Percentiles rank a stretch among this genome's conserved stretches.
These are phyloP conservation scores for Xerocomellus chrysenteron DNA, from an alignment of 768 basidiomycete species.

Conservation along the genomic window DNA sequence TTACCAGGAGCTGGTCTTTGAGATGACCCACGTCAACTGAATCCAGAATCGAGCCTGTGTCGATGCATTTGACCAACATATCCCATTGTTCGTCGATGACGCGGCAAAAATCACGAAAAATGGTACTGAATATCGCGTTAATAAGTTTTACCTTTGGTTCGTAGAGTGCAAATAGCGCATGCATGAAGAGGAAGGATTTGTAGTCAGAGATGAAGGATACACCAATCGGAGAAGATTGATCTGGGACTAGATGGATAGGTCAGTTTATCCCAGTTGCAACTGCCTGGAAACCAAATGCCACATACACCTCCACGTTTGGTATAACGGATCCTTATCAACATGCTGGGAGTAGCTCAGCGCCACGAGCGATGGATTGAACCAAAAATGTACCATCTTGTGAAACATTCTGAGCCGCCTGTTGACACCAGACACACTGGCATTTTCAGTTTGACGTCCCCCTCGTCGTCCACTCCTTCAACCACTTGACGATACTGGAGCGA, in stretches of 20 bases:
- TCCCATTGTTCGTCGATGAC: conserved; percentile 24
- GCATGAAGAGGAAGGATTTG: conserved; percentile 22
- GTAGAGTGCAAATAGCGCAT: conserved; percentile 22
- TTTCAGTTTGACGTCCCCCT: conserved; percentile 12
- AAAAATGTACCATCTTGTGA: conserved; percentile 13
- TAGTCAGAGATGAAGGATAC: conserved; percentile 22
- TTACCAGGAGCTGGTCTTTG: conserved; percentile 11
- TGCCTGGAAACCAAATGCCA: too few relatives aligned
- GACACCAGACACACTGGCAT: conserved; percentile 22
- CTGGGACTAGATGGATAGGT: conserved; percentile 7
- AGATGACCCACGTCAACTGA: conserved; percentile 14
- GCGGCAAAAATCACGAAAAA: conserved; percentile 23
- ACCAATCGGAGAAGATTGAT: conserved; percentile 13
- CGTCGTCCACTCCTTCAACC: conserved; percentile 4
- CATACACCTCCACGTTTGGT: conserved; percentile 8
- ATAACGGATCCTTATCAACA: conserved; percentile 12
- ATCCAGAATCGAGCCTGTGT: conserved; percentile 14
- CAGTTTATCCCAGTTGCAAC: background rate
- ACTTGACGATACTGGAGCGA: conserved; percentile 19
- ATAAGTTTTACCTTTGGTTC: conserved; percentile 21
- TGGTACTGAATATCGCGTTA: conserved; percentile 21
- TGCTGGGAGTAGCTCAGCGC: conserved; percentile 8
- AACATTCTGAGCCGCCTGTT: conserved; percentile 23
- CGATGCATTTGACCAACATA: conserved; percentile 17
- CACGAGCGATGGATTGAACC: background rate